Base-by-base conservation (phyloP, 2,329 filamentous ascomycete genomes). In the Pseudogymnoascus sp. region DNA sequence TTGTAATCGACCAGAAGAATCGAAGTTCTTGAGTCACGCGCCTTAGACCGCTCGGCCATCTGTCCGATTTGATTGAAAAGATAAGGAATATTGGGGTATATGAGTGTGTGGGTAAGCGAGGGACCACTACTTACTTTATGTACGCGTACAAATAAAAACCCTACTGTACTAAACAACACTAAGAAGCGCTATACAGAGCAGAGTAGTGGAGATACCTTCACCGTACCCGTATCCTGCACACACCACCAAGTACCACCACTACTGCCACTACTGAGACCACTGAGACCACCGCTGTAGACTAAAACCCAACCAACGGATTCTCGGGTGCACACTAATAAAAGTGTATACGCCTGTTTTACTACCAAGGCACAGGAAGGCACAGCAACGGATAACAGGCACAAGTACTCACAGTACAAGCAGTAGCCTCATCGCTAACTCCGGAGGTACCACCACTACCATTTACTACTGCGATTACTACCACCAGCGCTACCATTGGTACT, bases 41-140 rank as follows among this genome's bases (percentile, higher is more conserved):
- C 56, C 56, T 60, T 60, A 60, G 56, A 60, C 56, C 56, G 56
- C 56, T 60, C 56, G 56, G 56, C 56, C 56, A 60, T 60, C 56
- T 60, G 56, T 60, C 56, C 56, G 44, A 53, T 16, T 53, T 53
- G 24, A 26, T 53, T 53, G 44, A 31, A 50, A 1, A 6, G 24
- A 5, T 1, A 1, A 50, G 24, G 44, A 14, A 1, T 29, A 50
- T 29, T 50, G 24, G 14, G 44, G 14, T 29, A 50, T 29, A 29
- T 50, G 24, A 10, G 44, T 14, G 21, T 7, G n/a, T 3, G 10
- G 2, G 16, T 19, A 10, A 19, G 38, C 6, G 38, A 19, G 2
- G 1, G 19, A 19, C 19, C 19, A 19, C 19, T 19, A 19, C 19
- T 19, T 19, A 19, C 1, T n/a, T n/a, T 19, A 29, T 29, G 8